A percentile compares a stretch with the other conserved stretches of the same genome.
Evolutionary conservation across 1,284 basidiomycete species (phyloP).

Genomic region (Heterobasidion occidentale): DNA sequence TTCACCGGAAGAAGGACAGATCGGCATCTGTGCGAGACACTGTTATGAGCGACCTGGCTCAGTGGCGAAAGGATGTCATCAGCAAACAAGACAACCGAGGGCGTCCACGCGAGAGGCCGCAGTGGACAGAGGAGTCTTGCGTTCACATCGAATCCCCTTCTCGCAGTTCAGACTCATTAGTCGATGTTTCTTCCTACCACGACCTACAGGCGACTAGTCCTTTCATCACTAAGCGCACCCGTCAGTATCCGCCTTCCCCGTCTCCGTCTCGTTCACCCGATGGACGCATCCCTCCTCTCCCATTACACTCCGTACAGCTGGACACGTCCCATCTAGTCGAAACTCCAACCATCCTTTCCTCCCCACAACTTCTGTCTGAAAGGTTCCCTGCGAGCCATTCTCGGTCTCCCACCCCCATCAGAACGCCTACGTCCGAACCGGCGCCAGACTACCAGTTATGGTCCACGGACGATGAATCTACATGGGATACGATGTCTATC

Average conservation of each 20-base stretch:
- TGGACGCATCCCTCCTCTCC: slow-evolving; percentile 24
- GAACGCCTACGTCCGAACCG: slow-evolving; percentile 22
- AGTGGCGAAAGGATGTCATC: slow-evolving; percentile 41
- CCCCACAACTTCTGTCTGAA: slow-evolving; percentile 2
- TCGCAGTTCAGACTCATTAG: slow-evolving; percentile 18
- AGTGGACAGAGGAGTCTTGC: slow-evolving; percentile 14
- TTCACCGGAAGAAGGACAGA: slow-evolving; percentile 26
- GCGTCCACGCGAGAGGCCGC: slow-evolving; percentile 41
- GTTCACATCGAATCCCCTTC: slow-evolving; percentile 16
- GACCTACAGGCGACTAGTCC: slow-evolving; percentile 12
- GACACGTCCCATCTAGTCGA: slow-evolving; percentile 4
- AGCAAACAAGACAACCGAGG: slow-evolving; percentile 44
- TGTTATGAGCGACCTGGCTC: slow-evolving; percentile 33
- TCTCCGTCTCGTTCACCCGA: slow-evolving; percentile 39
- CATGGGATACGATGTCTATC: slow-evolving; percentile 57
- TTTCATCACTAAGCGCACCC: slow-evolving; percentile 22
- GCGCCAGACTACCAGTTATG: slow-evolving; percentile 41
- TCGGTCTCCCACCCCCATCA: slow-evolving; percentile 26
- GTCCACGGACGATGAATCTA: slow-evolving; percentile 71
- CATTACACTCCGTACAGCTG: slow-evolving; percentile 13
- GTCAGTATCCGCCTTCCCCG: slow-evolving; percentile 40
- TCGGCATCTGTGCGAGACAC: slow-evolving; percentile 31
- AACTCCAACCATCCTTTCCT: slow-evolving; percentile 1
- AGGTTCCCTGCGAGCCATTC: slow-evolving; percentile 11
- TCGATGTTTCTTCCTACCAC: slow-evolving; percentile 18